Base-by-base conservation (phyloP, 2,329 filamentous ascomycete genomes). In the Pseudomassariella vexata region DNA sequence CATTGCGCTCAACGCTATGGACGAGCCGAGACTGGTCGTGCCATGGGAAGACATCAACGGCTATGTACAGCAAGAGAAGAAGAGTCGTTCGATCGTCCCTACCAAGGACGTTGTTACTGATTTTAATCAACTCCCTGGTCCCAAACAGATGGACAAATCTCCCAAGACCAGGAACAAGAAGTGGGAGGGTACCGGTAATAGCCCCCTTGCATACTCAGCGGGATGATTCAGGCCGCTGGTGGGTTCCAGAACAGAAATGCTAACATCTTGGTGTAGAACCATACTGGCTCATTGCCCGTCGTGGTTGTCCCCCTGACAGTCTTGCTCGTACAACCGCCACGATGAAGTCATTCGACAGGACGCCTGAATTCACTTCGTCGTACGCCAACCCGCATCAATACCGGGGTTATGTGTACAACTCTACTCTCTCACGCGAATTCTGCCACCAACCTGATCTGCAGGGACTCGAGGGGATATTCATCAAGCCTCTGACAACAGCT, bases 361-460 rank as follows among this genome's bases (percentile, higher is more conserved):
- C 59, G n/a, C 66, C 68, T 3, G 32, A 44, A 9, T 66, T 76
- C 40, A 62, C 64, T 11, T 59, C 65, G 28, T 56, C 59, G 6
- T 59, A 66, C 43, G 62, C 68, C 10, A 50, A 54, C 6, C 59
- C 65, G 2, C 70, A 80, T 45, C 65, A 67, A 35, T 62, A 63
- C 34, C 57, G 70, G 32, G 79, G 79, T 5, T 77, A 71, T 36
- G 68, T 83, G 5, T 64, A 66, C 29, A 83, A 83, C 49, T 78
- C 69, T 42, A 76, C 76, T 15, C 57, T 72, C 2, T 73, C 75
- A 4, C 68, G 67, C 24, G 73, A 82, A 34, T 62, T 82, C 21
- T 84, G 79, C 53, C 79, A 79, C 36, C 75, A 83, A 32, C 76
- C 79, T 1, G 72, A 79, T 39, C 59, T 83, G 3, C 68, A 78